These are phyloP conservation scores for Saccharomyces hybrid DNA, from an alignment of 1,139 yeast genomes.

Conservation along the genomic window DNA sequence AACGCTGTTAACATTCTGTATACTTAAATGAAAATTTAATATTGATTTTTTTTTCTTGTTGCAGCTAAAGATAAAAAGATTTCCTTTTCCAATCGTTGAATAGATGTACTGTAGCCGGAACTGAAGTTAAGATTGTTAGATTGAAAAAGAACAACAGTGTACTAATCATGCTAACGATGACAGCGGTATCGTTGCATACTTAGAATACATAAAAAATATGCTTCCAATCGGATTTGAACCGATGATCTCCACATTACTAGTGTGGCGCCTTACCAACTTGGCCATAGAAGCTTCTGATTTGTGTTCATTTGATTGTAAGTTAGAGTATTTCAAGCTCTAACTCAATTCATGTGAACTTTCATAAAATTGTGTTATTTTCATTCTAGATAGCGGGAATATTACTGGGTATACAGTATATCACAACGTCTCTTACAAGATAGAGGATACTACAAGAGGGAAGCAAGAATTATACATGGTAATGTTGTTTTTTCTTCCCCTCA, in stretches of 20 bases:
- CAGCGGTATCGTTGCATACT: not conserved
- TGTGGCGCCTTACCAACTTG: constrained; percentile 91
- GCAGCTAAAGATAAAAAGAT: not conserved
- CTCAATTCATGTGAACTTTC: no score
- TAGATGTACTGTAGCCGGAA: not conserved
- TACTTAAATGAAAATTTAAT: not conserved
- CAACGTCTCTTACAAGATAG: no score
- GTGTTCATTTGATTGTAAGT: no score
- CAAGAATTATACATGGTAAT: no score
- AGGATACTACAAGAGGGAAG: no score
- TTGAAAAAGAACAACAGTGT: not conserved
- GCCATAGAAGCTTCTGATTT: constrained; percentile 46
- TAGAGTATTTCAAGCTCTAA: not conserved
- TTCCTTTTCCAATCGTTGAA: not conserved
- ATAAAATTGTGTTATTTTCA: no score
- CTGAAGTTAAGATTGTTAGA: not conserved
- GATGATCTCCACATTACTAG: constrained; percentile 88
- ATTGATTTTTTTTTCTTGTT: not conserved
- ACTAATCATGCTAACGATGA: not conserved
- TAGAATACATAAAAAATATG: not conserved
- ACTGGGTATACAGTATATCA: no score
- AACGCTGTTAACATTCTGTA: not conserved
- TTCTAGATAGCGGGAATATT: no score
- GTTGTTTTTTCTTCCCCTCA: no score
- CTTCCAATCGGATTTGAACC: constrained; percentile 44